Conservation (phyloP, 768 basidiomycete species). For the Clitopilus hobsonii region DNA sequence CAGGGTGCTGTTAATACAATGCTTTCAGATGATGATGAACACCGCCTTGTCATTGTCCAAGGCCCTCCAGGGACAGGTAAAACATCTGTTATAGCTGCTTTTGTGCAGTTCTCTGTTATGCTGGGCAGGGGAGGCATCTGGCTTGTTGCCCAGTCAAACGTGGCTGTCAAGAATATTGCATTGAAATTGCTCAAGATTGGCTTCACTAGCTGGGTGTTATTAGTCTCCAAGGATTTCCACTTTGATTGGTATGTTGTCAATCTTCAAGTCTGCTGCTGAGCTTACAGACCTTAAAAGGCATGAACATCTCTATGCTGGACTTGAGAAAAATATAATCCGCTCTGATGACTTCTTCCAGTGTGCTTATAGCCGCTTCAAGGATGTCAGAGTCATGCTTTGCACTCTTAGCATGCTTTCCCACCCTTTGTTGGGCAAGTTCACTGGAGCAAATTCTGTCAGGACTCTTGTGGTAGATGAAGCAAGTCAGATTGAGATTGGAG, state of each 20-base stretch:
- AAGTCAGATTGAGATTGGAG: conserved; percentile 59
- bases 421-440: conserved; percentile 24
- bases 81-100: conserved; percentile 67
- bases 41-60: conserved; percentile 40
- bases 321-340: conserved; percentile 47
- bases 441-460: conserved; percentile 32
- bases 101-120: conserved; percentile 43
- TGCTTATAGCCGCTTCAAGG: conserved; percentile 20
- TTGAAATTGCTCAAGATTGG: conserved; percentile 61
- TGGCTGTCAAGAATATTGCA: conserved; percentile 88
- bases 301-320: conserved; percentile 63
- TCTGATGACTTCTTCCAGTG: conserved; percentile 32
- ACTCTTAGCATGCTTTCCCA: conserved; percentile 75
- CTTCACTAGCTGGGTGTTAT: conserved; percentile 54
- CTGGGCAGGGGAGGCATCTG: conserved; percentile 51
- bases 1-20: conserved; percentile 42
- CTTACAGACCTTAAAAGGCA: conserved; percentile 48
- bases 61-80: conserved; percentile 71
- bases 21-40: conserved; percentile 29
- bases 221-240: conserved; percentile 70
- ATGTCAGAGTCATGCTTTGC: conserved; percentile 61
- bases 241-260: conserved; percentile 47
- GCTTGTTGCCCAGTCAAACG: conserved; percentile 82
- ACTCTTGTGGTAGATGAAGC: conserved; percentile 64
- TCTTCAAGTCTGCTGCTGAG: not conserved